These are phyloP conservation scores for Kuraishia hungarica DNA, from an alignment of 805 yeast species.

Conservation along the genomic window DNA sequence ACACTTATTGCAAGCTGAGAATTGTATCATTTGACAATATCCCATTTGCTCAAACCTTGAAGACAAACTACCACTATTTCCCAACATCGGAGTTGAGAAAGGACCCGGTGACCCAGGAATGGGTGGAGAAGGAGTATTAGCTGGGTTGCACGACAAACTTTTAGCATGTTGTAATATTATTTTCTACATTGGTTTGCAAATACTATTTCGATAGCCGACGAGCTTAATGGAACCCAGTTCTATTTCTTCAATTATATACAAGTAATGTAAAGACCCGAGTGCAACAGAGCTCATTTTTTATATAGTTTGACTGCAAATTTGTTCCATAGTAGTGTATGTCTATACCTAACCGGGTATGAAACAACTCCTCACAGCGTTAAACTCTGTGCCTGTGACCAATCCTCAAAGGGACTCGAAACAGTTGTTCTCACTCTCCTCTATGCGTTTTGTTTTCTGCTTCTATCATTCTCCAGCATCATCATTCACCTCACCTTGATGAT, in stretches of 20 bases:
- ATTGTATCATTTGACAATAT: slow-evolving; percentile 79
- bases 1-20: slow-evolving; percentile 73
- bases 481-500: too few species aligned
- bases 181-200: slow-evolving; percentile 2
- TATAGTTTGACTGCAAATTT: background rate
- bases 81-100: slow-evolving; percentile 59
- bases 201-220: too few species aligned
- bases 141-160: slow-evolving; percentile 13
- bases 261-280: background rate
- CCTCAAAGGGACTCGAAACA: too few species aligned
- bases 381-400: too few species aligned
- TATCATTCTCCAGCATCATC: too few species aligned
- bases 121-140: slow-evolving; percentile 46
- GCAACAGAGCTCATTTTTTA: background rate
- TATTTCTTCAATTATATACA: background rate
- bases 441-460: too few species aligned
- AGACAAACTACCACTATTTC: slow-evolving; percentile 85
- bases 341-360: too few species aligned
- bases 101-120: slow-evolving; percentile 34
- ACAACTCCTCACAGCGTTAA: too few species aligned
- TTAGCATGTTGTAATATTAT: slow-evolving; percentile 3
- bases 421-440: too few species aligned
- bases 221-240: background rate
- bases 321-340: too few species aligned
- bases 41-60: slow-evolving; percentile 78